phyloP scores from a whole-genome alignment of 2,329 filamentous ascomycete species.

The Tothia fuscella region DNA sequence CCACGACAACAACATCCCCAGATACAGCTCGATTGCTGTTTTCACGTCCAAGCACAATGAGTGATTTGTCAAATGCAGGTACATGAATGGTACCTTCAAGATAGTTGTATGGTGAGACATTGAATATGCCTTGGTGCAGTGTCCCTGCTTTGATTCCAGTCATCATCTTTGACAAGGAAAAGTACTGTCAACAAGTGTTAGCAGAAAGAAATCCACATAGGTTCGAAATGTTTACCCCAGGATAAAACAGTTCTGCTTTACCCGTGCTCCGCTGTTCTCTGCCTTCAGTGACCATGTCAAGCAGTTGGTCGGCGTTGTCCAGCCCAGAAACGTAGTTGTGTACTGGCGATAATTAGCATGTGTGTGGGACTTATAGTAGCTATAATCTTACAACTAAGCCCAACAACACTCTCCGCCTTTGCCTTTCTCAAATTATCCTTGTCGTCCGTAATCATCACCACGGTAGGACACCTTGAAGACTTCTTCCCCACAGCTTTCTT shows the following conservation, averaged over 20 bases:
- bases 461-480: slow-evolving; percentile 50
- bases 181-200: slow-evolving; percentile 41
- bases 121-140: slow-evolving; percentile 89
- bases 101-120: slow-evolving; percentile 96
- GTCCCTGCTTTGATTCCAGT: slow-evolving; percentile 82
- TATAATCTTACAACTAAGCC: slow-evolving; percentile 38
- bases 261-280: slow-evolving; percentile 55
- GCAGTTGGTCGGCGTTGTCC: slow-evolving; percentile 68
- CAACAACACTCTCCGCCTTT: slow-evolving; percentile 59
- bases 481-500: slow-evolving; percentile 42
- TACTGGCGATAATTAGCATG: slow-evolving; percentile 19
- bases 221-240: slow-evolving; percentile 39
- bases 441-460: slow-evolving; percentile 93
- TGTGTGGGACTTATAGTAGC: not conserved
- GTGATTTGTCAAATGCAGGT: slow-evolving; percentile 75
- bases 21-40: slow-evolving; percentile 93
- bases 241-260: slow-evolving; percentile 65
- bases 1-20: slow-evolving; percentile 84
- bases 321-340: slow-evolving; percentile 71
- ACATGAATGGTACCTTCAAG: slow-evolving; percentile 87
- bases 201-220: too few relatives aligned
- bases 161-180: slow-evolving; percentile 81
- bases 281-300: slow-evolving; percentile 85
- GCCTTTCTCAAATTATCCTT: slow-evolving; percentile 77
- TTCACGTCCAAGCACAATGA: slow-evolving; percentile 81